phyloP scores from a whole-genome alignment of 2,329 filamentous ascomycete genomes.

The Colletotrichum melonis region DNA sequence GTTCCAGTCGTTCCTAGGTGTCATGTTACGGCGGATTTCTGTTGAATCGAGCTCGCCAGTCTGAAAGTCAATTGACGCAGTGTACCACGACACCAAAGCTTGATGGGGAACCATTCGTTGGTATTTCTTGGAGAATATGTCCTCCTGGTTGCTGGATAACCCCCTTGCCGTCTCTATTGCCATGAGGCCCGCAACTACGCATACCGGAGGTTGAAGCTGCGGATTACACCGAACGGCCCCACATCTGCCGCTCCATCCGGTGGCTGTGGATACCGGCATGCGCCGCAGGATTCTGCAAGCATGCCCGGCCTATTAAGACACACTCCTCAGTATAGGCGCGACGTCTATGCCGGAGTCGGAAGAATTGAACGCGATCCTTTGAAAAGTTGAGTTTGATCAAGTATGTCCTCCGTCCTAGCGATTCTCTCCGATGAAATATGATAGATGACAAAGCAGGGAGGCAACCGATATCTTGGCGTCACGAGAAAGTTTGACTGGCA shows the following conservation, averaged over 20 bases:
- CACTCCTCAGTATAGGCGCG: no score
- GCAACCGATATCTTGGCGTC: not conserved
- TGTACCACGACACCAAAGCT: no score
- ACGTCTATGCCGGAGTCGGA: no score
- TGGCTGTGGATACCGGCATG: not conserved
- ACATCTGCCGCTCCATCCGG: not conserved
- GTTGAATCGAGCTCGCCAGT: no score
- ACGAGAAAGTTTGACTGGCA: not conserved
- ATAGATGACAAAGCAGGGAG: not conserved
- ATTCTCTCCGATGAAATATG: not conserved
- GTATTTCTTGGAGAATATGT: no score
- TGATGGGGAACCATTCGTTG: no score
- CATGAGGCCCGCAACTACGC: not conserved
- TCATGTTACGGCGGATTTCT: no score
- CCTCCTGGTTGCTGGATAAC: not conserved
- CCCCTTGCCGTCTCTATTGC: not conserved
- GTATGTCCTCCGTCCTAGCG: not conserved
- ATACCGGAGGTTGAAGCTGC: not conserved
- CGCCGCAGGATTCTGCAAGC: not conserved
- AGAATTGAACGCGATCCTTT: no score
- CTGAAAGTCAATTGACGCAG: no score
- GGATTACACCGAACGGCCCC: not conserved
- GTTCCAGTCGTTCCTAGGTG: no score
- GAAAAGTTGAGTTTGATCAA: not conserved
- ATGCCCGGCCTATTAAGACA: not conserved